Evolutionary conservation across 352 stramenopile species (phyloP).

Genomic region (Phytophthora pluvialis): DNA sequence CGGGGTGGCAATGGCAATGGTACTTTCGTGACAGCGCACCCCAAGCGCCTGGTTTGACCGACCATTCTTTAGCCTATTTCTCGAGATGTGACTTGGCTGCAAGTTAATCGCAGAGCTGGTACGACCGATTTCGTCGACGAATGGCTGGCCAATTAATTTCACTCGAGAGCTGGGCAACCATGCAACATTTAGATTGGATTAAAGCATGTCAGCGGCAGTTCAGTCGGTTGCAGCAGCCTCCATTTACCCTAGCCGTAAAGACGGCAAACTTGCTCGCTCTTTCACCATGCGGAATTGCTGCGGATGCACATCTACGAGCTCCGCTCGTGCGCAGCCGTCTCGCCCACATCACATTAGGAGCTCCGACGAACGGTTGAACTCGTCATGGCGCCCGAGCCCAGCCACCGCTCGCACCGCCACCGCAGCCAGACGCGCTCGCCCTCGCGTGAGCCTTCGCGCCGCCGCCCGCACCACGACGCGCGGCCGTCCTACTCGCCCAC

Average conservation of each 20-base stretch:
- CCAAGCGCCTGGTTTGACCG: conserved; percentile 14
- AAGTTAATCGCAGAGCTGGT: not conserved
- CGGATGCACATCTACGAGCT: conserved; percentile 7
- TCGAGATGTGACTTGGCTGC: conserved; percentile 8
- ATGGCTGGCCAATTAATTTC: not conserved
- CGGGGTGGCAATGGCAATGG: conserved; percentile 4
- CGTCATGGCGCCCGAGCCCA: conserved; percentile 37
- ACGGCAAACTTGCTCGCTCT: conserved; percentile 30
- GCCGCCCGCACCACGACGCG: conserved; percentile 16
- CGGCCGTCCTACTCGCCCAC: conserved; percentile 26
- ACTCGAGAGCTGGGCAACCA: not conserved
- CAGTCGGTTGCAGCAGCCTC: conserved; percentile 4
- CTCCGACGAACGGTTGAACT: conserved; percentile 7
- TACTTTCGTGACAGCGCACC: not conserved
- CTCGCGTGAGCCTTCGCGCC: conserved; percentile 20
- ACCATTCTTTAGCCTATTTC: conserved; percentile 12
- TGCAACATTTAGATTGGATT: not conserved
- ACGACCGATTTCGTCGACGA: not conserved
- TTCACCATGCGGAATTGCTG: conserved; percentile 22
- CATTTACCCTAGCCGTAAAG: conserved; percentile 23
- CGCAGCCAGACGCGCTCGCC: conserved; percentile 30
- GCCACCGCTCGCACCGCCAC: conserved; percentile 29
- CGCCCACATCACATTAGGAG: conserved; percentile 29
- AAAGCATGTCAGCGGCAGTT: not conserved
- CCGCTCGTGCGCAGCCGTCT: not conserved